Conservation (phyloP, 2,329 filamentous ascomycete genomes). For the Stagonosporopsis cucurbitacearum region DNA sequence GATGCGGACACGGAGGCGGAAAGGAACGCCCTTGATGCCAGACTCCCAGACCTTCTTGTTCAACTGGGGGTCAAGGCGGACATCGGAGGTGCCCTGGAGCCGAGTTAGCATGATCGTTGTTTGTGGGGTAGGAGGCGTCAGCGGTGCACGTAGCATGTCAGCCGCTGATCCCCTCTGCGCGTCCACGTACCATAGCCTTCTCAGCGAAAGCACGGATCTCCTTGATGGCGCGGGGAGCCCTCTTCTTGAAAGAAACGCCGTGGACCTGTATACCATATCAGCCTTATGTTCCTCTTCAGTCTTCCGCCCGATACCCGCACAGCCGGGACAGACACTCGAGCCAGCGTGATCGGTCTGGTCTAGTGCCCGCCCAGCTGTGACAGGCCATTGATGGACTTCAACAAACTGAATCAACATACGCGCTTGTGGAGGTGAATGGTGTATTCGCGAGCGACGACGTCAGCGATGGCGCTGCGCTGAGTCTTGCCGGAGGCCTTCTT, state of each 20-base stretch:
- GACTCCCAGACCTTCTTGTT: constrained; percentile 99
- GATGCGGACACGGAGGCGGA: constrained; percentile 96
- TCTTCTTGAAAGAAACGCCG: constrained; percentile 99
- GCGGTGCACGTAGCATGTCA: background rate
- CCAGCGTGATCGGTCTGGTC: constrained; percentile 31
- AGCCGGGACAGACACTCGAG: constrained; percentile 17
- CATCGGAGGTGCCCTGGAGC: constrained; percentile 86
- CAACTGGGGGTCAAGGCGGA: constrained; percentile 96
- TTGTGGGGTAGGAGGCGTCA: background rate
- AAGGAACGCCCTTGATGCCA: constrained; percentile 98
- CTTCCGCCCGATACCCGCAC: constrained; percentile 67
- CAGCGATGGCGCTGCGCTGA: constrained; percentile 91
- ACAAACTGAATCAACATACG: constrained; percentile 79
- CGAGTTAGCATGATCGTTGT: constrained; percentile 22
- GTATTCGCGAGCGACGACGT: constrained; percentile 99
- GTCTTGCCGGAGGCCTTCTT: constrained; percentile 71
- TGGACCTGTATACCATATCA: constrained; percentile 76
- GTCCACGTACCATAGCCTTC: constrained; percentile 86
- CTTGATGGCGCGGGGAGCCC: constrained; percentile 97
- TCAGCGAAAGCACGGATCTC: constrained; percentile 96
- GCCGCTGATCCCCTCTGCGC: background rate
- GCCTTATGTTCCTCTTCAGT: constrained; percentile 58
- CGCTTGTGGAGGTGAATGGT: constrained; percentile 99
- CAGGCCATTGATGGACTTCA: constrained; percentile 71
- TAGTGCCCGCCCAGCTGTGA: constrained; percentile 27